Base-by-base conservation (phyloP, 495 filamentous ascomycete genomes). In the Xylaria longipes region DNA sequence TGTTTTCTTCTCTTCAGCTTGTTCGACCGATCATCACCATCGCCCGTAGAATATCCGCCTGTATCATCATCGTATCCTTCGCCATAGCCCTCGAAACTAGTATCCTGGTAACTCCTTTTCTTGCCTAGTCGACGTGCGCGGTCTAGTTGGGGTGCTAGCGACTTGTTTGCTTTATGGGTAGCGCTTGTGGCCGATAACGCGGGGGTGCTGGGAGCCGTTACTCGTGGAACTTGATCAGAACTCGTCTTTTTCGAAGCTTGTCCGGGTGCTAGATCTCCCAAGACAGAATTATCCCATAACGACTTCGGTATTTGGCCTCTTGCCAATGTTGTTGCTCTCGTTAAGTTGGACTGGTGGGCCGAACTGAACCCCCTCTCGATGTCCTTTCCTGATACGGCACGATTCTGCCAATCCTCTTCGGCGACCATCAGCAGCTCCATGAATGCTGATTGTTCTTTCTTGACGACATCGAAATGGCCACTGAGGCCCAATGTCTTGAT, bases 81-180 rank as follows among this genome's bases (percentile, higher is more conserved):
- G 31, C 84, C 86, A 73, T 89, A 89, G 54, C 87, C 87, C 70
- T 89, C 87, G 73, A 83, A 89, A 73, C 84, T 89, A 69, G 80
- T 84, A 72, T 88, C 87, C 57, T 83, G 82, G 74, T 85, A 89
- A 68, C 82, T 82, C 71, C 85, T 79, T 78, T 85, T 87, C 81
- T 85, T 87, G 1, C 75, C 75, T 9, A 76, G 43, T 52, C 77
- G 77, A 72, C 69, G 69, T 69, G 79, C 69, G 50, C 74, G 74
- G 72, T 81, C 72, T 7, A 78, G 11, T 35, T 77, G 76, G 31
- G 78, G 69, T 6, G 72, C 72, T 65, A 84, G 72, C n/a, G 83
- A 79, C 22, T 84, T 85, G 70, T 78, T 82, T 58, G 82, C 76
- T 31, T 72, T 77, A 65, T 75, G 74, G 4, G 72, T 70, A 27